Conservation (phyloP, 192 early-diverging fungal genomes). For the Coemansia sp. region DNA sequence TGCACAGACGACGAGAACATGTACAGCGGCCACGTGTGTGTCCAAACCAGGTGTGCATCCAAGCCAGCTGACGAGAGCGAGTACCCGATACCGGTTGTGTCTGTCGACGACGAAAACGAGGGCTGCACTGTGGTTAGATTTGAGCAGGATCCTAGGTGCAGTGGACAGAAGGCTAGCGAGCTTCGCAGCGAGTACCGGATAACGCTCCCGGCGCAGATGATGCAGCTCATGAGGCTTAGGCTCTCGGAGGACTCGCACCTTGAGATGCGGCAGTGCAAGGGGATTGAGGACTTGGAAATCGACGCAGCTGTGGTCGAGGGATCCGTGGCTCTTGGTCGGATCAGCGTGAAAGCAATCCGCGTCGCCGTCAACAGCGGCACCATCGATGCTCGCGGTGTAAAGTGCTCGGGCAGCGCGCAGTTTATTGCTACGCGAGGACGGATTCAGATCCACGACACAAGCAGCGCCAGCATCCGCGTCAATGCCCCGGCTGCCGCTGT, state of each 20-base stretch:
- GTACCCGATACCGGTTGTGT: not conserved
- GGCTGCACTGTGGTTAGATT: not conserved
- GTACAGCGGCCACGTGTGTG: conserved; percentile 6
- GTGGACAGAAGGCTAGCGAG: not conserved
- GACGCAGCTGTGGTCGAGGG: conserved; percentile 33
- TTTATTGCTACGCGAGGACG: conserved; percentile 23
- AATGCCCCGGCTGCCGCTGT: conserved; percentile 15
- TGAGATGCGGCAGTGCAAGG: not conserved
- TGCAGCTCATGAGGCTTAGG: conserved; percentile 12
- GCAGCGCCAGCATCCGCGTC: not conserved
- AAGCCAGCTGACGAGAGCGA: not conserved
- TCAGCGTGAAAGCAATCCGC: conserved; percentile 9
- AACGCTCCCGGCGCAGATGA: not conserved
- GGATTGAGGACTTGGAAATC: not conserved
- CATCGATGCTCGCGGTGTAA: conserved; percentile 7
- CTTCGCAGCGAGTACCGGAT: conserved; percentile 11
- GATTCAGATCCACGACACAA: conserved; percentile 2
- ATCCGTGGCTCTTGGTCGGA: not conserved
- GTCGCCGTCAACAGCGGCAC: conserved; percentile 28
- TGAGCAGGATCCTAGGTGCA: not conserved
- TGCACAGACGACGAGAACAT: conserved; percentile 7
- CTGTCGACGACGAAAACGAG: not conserved
- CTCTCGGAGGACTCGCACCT: conserved; percentile 29
- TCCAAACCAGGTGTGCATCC: conserved; percentile 1
- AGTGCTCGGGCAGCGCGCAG: conserved; percentile 5